Evolutionary conservation across 306 rosid species (phyloP).

Genomic region (Prunus salicina): DNA sequence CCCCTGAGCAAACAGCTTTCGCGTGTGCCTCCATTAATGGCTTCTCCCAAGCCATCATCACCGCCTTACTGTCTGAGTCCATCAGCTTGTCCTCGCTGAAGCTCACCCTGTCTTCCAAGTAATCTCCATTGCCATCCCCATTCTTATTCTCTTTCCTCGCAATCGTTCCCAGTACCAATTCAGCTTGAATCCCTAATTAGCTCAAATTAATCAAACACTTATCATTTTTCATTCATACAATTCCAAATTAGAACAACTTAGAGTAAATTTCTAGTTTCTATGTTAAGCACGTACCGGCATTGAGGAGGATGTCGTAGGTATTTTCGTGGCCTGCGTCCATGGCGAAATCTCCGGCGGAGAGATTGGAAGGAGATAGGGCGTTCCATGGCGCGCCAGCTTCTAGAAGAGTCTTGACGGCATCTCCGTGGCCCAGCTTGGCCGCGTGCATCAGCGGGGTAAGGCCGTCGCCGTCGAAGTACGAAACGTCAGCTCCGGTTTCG

Average conservation of each 20-base stretch:
- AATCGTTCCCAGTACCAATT: constrained; percentile 72
- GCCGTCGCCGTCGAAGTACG: constrained; percentile 63
- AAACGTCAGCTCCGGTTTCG: constrained; percentile 61
- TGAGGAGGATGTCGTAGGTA: constrained; percentile 59
- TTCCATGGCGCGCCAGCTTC: constrained; percentile 91
- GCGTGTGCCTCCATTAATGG: constrained; percentile 99
- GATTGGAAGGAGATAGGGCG: constrained; percentile 77
- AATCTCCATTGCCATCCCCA: constrained; percentile 38
- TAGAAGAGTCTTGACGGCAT: constrained; percentile 47
- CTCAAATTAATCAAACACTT: neutral
- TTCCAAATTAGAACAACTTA: neutral
- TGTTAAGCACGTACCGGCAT: constrained; percentile 49
- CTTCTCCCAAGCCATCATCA: constrained; percentile 99
- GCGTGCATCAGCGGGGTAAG: constrained; percentile 89
- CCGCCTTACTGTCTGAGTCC: constrained; percentile 83
- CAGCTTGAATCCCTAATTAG: constrained; percentile 76
- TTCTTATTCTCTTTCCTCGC: constrained; percentile 55
- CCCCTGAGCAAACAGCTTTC: constrained; percentile 84
- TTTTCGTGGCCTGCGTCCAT: constrained; percentile 69
- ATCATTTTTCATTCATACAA: neutral
- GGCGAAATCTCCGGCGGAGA: constrained; percentile 76
- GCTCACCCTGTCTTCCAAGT: constrained; percentile 76
- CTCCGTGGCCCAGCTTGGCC: constrained; percentile 73
- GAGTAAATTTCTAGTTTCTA: neutral
- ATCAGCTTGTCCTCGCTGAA: constrained; percentile 85